Percentiles rank a stretch among this genome's conserved stretches.
Evolutionary conservation across 1,284 basidiomycete genomes (phyloP).

Genomic region (Ceratobasidium sp.): DNA sequence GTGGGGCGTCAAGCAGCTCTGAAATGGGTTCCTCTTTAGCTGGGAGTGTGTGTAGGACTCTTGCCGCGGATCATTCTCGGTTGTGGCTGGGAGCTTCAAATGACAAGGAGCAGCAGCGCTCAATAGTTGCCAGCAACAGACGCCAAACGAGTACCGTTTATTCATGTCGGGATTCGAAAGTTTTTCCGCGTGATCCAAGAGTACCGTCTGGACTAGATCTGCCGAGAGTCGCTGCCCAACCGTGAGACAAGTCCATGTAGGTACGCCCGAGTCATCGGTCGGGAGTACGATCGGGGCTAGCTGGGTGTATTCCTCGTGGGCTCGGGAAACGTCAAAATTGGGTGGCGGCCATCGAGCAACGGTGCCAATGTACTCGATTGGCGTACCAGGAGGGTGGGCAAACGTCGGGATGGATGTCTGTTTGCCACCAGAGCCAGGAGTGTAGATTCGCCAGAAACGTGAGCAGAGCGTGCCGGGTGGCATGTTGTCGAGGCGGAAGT

Average conservation of each 20-base stretch:
- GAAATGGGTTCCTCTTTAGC: background rate
- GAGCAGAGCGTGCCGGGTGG: background rate
- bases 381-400: background rate
- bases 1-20: background rate
- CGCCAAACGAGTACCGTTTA: background rate
- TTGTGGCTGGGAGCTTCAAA: background rate
- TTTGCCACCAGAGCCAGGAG: background rate
- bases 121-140: background rate
- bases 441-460: too few relatives aligned
- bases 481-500: conserved; percentile 28
- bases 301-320: background rate
- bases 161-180: background rate
- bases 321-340: background rate
- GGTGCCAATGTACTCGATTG: background rate
- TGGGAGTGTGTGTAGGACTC: background rate
- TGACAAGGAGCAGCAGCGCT: background rate
- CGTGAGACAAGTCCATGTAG: conserved; percentile 4
- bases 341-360: background rate
- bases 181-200: background rate
- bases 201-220: background rate
- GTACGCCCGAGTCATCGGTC: conserved; percentile 17
- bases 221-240: conserved; percentile 4
- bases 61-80: background rate
- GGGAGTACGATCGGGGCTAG: background rate
- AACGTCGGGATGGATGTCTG: too few relatives aligned